A percentile compares a stretch with the other conserved stretches of the same genome.
phyloP scores from a whole-genome alignment of 2,329 filamentous ascomycete genomes.

The Colletotrichum eleusines region DNA sequence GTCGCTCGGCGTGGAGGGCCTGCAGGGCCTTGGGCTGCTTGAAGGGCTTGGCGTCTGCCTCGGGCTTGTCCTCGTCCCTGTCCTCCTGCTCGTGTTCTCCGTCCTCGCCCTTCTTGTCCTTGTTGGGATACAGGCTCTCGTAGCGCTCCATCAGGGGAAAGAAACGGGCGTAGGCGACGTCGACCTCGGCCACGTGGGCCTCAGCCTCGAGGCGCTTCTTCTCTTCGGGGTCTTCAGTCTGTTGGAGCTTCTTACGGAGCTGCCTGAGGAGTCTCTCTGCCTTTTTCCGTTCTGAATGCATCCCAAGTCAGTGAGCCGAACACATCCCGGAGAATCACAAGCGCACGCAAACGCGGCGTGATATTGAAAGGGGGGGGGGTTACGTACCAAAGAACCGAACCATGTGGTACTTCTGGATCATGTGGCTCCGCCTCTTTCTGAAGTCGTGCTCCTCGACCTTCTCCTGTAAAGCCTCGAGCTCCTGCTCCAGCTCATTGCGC shows the following conservation, averaged over 20 bases:
- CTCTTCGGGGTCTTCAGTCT: constrained; percentile 64
- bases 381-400: constrained; percentile 82
- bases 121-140: constrained; percentile 69
- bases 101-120: constrained; percentile 51
- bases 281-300: constrained; percentile 74
- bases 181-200: constrained; percentile 78
- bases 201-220: constrained; percentile 64
- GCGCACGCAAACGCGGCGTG: neutral
- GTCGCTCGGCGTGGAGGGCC: constrained; percentile 60
- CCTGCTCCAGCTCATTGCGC: constrained; percentile 77
- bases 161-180: constrained; percentile 80
- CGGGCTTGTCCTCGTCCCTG: constrained; percentile 55
- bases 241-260: constrained; percentile 68
- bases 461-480: constrained; percentile 74
- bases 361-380: neutral
- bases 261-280: constrained; percentile 75
- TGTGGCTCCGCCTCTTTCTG: constrained; percentile 73
- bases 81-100: constrained; percentile 53
- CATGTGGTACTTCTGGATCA: constrained; percentile 86
- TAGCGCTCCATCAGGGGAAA: constrained; percentile 80
- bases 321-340: neutral
- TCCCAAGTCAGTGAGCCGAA: neutral
- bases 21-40: constrained; percentile 52
- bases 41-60: constrained; percentile 53
- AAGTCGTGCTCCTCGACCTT: constrained; percentile 71